Evolutionary conservation across 2,329 filamentous ascomycete genomes (phyloP), one percentile per base, ranked within the genome.

Genomic region (Aspergillus brasiliensis): DNA sequence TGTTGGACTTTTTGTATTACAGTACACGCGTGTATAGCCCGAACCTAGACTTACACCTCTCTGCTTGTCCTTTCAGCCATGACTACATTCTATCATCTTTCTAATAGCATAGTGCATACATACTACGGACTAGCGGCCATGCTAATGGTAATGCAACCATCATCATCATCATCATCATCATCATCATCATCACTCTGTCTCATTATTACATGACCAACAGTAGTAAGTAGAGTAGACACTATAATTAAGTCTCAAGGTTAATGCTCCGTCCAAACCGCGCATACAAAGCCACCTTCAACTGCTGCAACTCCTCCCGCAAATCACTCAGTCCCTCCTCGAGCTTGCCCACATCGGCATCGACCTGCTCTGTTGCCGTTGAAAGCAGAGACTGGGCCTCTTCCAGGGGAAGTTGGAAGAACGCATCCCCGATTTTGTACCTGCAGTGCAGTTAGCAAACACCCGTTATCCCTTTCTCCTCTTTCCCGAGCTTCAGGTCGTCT

Each of bases 371-470:
- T 5, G 91, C 90, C 10, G 84, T 78, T 17, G 86, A 82, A 5
- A 99, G 87, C 78, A 98, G 85, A 67, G 94, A 88, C 73, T 97
- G 92, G 2, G 95, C 95, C 74, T 97, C 90, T 51, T 88, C 80
- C 15, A 97, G 84, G 8, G 90, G 88, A 55, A 99, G 80, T 60
- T 92, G 90, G 76, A 98, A 91, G 80, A 98, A 99, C 5, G 92
- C 91, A 76, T 98, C 95, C 66, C 95, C 95, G 59, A 99, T 91
- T 80, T 96, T 96, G 83, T 98, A 98, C 59, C 93, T 97, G 74
- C 31, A 34, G 31, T 15, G 8, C n/a, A 13, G 25, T 67, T 34
- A 65, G 62, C 55, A 62, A 62, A 38, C 19, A 38, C 37, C 10
- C 4, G 21, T 28, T 11, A 25, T 19, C 55, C 17, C n/a, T n/a